A percentile compares a stretch with the other conserved stretches of the same genome.
These are phyloP conservation scores for Solanum piurae DNA, from an alignment of 257 asterid genomes.

Conservation along the genomic window DNA sequence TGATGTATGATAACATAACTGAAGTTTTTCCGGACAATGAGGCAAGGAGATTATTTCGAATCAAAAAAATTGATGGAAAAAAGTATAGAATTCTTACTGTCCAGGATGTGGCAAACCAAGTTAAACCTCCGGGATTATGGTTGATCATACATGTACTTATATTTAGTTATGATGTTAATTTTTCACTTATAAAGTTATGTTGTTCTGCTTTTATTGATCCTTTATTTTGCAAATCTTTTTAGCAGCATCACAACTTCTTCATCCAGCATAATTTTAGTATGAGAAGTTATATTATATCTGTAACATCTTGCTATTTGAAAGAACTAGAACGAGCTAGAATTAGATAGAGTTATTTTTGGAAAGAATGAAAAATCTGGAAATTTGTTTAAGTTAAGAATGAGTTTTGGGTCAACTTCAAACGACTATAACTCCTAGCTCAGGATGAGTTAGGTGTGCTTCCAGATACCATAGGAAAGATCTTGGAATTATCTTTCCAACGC, in stretches of 20 bases:
- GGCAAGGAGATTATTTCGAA: slow-evolving; percentile 41
- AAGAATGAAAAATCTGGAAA: no score
- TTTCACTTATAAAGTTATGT: no score
- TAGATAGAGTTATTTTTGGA: no score
- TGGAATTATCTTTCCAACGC: no score
- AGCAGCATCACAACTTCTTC: slow-evolving; percentile 66
- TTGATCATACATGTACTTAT: slow-evolving; percentile 48
- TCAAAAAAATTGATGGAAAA: slow-evolving; percentile 24
- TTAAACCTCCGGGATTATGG: slow-evolving; percentile 44
- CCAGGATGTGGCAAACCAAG: slow-evolving; percentile 17
- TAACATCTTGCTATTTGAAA: no score
- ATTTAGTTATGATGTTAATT: no score
- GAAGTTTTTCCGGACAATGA: slow-evolving; percentile 26
- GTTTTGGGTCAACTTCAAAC: no score
- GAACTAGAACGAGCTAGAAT: no score
- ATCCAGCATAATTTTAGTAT: slow-evolving; percentile 58
- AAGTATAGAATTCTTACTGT: slow-evolving; percentile 28
- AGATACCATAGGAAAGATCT: no score
- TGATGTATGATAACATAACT: background rate
- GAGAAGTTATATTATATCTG: slow-evolving; percentile 49
- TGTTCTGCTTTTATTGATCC: background rate
- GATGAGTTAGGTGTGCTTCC: no score
- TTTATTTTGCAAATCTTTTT: background rate
- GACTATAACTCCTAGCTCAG: no score
- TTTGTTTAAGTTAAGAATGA: no score